Evolutionary conservation across 129 eudicot genomes (phyloP), one percentile per base, ranked within the genome.

Genomic region (Heracleum sosnowskyi): DNA sequence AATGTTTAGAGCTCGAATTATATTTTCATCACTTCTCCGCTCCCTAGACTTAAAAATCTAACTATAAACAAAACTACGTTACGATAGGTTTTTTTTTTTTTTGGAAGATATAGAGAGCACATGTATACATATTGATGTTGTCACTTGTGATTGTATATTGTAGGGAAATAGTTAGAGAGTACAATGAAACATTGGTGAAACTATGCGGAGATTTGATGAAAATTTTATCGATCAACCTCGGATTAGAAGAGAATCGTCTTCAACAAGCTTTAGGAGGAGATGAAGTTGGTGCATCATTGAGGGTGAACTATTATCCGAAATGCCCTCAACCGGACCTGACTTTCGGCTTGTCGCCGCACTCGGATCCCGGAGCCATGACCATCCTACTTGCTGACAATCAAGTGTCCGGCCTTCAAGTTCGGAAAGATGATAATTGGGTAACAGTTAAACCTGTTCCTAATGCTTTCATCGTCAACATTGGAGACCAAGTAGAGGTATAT

Each of bases 291-390:
- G 88, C 85, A 76, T 83, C 90, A 55, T 76, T 84, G 53, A 87
- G 94, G 80, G 91, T 82, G 1, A 91, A 87, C 57, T 91, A 81
- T 45, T 93, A 88, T 82, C 97, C 97, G 17, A 91, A 91, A 63
- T 93, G 97, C 75, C 92, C 96, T 18, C 91, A 91, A 15, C 98
- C 97, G 1, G 93, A 89, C 60, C 91, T 91, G 24, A 83, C 96
- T 1, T 76, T 93, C 0, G 96, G 96, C 9, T 80, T 93, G 57
- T 88, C 97, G 7, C 80, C 94, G 0, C 98, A 93, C 51, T 87
- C 96, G 4, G 98, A 91, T 34, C 91, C 93, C 4, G 96, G 91
- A 4, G 93, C 86, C 33, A 79, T 93, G 74, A 93, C 93, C 46
- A 77, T 93, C 35, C 81, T 93, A 64, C 83, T 81, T 72, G 90